Conservation (phyloP, 2,329 filamentous ascomycete species). For the Achaetomium macrosporum region DNA sequence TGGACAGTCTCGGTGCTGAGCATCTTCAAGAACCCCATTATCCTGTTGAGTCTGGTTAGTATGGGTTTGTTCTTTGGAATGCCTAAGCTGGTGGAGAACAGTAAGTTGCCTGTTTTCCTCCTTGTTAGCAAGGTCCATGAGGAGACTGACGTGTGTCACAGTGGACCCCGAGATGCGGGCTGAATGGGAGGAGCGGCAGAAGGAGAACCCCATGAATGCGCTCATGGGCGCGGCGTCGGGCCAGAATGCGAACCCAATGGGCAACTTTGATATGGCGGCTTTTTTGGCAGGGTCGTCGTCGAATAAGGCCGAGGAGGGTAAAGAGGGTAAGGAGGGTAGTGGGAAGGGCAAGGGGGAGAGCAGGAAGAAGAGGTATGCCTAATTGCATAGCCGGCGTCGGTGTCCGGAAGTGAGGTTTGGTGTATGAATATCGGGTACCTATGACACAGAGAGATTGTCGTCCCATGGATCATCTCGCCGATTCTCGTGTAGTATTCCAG, state of each 20-base stretch:
- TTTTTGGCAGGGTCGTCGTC: conserved; percentile 52
- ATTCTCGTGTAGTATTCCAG: too few relatives aligned
- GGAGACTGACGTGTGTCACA: conserved; percentile 34
- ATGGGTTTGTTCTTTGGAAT: conserved; percentile 83
- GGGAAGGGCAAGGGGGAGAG: conserved; percentile 28
- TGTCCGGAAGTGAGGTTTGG: not conserved
- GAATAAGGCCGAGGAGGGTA: conserved; percentile 33
- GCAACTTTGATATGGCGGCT: conserved; percentile 56
- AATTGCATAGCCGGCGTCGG: not conserved
- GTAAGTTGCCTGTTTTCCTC: conserved; percentile 48
- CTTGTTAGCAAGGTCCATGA: too few relatives aligned
- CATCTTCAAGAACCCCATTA: conserved; percentile 93
- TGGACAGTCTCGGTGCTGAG: conserved; percentile 66
- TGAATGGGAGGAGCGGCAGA: conserved; percentile 88
- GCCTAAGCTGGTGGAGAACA: conserved; percentile 93
- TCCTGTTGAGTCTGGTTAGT: conserved; percentile 79
- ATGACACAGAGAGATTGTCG: not conserved
- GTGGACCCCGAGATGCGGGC: conserved; percentile 96
- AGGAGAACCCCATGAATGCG: conserved; percentile 61
- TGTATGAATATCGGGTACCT: not conserved
- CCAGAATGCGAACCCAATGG: conserved; percentile 38
- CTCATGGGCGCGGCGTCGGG: conserved; percentile 41
- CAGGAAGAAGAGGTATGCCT: conserved; percentile 29
- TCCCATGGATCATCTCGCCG: not conserved
- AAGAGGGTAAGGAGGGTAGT: conserved; percentile 9